A percentile compares a stretch with the other conserved stretches of the same genome.
These are phyloP conservation scores for Plantago rigida DNA, from an alignment of 305 asterid genomes.

Conservation along the genomic window DNA sequence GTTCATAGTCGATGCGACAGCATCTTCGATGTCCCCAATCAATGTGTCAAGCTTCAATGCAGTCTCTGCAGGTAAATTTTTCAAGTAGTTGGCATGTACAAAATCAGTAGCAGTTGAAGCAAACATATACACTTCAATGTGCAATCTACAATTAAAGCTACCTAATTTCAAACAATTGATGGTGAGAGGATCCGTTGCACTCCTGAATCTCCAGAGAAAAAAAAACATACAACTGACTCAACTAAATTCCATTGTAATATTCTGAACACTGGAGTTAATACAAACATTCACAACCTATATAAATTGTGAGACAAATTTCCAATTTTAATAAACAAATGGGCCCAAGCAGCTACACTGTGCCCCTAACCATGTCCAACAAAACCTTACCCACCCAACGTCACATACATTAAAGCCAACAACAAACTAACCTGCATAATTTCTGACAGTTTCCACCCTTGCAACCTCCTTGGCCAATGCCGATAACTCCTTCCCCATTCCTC, in stretches of 20 bases:
- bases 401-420: not conserved
- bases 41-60: slow-evolving; percentile 73
- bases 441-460: slow-evolving; percentile 81
- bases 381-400: not conserved
- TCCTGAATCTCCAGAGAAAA: too few relatives aligned
- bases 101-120: slow-evolving; percentile 18
- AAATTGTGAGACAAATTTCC: too few relatives aligned
- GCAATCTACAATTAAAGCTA: not conserved
- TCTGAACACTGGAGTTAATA: too few relatives aligned
- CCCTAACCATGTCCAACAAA: too few relatives aligned
- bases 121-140: slow-evolving; percentile 8
- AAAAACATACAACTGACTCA: too few relatives aligned
- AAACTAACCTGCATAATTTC: slow-evolving; percentile 69
- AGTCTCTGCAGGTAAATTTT: slow-evolving; percentile 47
- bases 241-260: too few relatives aligned
- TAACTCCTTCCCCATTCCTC: slow-evolving; percentile 67
- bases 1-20: slow-evolving; percentile 61
- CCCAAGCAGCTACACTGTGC: not conserved
- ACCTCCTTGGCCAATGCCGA: slow-evolving; percentile 92
- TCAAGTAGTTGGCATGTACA: slow-evolving; percentile 15
- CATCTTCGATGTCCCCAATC: slow-evolving; percentile 91
- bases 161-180: too few relatives aligned
- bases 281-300: not conserved
- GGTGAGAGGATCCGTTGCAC: too few relatives aligned
- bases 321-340: too few relatives aligned